These are phyloP conservation scores for Dictyostelium firmibasis DNA, from an alignment of 78 protist species.

Conservation along the genomic window DNA sequence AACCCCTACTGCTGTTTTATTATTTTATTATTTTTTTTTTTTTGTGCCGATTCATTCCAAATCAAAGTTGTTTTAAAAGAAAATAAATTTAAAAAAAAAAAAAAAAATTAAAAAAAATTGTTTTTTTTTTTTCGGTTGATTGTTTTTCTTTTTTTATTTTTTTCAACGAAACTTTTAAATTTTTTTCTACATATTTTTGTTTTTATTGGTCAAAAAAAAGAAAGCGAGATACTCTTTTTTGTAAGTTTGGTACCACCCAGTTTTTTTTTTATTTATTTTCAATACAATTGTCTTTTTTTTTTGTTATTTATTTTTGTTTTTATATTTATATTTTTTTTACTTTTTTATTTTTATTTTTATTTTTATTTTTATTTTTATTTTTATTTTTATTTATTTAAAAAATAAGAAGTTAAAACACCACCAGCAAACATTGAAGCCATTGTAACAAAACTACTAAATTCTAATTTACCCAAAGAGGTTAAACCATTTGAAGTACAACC, in stretches of 20 bases:
- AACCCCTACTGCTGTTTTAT: too few relatives aligned
- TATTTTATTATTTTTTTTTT: too few relatives aligned
- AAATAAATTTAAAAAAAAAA: too few relatives aligned
- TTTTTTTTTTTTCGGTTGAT: neutral
- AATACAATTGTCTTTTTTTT: neutral
- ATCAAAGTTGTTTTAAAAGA: neutral
- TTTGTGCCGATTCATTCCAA: neutral
- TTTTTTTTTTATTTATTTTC: too few relatives aligned
- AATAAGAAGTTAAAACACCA: constrained; percentile 47
- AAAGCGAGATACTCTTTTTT: too few relatives aligned
- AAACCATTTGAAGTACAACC: constrained; percentile 64
- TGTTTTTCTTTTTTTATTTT: too few relatives aligned
- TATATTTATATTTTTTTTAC: neutral
- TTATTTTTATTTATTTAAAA: constrained; percentile 7
- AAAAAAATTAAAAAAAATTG: too few relatives aligned
- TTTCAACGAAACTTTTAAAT: neutral
- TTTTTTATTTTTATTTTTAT: neutral
- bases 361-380: neutral
- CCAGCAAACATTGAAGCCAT: constrained; percentile 66
- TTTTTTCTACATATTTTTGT: neutral
- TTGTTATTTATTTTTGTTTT: neutral
- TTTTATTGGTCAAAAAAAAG: too few relatives aligned
- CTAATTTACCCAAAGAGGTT: constrained; percentile 53
- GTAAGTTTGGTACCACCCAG: too few relatives aligned
- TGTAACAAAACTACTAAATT: constrained; percentile 42